Conservation (phyloP, 495 filamentous ascomycete species). For the Aspergillus saccharolyticus region DNA sequence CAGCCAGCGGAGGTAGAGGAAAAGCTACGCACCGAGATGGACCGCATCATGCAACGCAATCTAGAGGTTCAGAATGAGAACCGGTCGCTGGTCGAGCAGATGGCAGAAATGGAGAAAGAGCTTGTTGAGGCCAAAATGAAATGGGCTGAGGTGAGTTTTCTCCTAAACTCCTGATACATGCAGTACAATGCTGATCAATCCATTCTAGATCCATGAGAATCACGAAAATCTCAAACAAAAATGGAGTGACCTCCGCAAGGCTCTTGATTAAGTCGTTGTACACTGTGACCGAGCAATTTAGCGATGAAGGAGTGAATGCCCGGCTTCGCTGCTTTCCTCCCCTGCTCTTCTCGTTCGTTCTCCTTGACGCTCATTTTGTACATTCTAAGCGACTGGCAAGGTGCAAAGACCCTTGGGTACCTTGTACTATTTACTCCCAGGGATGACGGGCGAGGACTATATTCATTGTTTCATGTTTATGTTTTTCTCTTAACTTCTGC, state of each 20-base stretch:
- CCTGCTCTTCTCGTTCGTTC: neutral
- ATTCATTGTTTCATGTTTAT: constrained; percentile 20
- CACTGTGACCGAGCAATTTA: constrained; percentile 15
- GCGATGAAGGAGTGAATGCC: neutral
- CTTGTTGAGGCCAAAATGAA: constrained; percentile 93
- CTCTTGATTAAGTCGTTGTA: constrained; percentile 46
- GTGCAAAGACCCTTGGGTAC: constrained; percentile 8
- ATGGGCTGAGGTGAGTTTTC: constrained; percentile 72
- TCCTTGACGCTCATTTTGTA: constrained; percentile 12
- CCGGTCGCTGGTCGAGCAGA: constrained; percentile 76
- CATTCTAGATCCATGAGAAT: constrained; percentile 48
- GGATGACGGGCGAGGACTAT: constrained; percentile 13
- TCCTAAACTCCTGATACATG: neutral
- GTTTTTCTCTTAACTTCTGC: constrained; percentile 10
- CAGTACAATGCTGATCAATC: constrained; percentile 13
- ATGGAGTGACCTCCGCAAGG: constrained; percentile 75
- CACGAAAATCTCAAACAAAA: constrained; percentile 73
- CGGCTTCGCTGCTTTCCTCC: constrained; percentile 4
- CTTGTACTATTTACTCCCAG: constrained; percentile 7
- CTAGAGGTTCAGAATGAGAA: constrained; percentile 94
- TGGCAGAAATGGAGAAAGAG: constrained; percentile 91
- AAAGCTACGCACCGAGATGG: constrained; percentile 78
- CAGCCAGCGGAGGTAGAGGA: constrained; percentile 88
- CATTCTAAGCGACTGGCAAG: constrained; percentile 8
- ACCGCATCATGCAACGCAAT: constrained; percentile 87